Evolutionary conservation across 2,329 filamentous ascomycete genomes (phyloP), one percentile per base, ranked within the genome.

Genomic region (Colletotrichum sp.): DNA sequence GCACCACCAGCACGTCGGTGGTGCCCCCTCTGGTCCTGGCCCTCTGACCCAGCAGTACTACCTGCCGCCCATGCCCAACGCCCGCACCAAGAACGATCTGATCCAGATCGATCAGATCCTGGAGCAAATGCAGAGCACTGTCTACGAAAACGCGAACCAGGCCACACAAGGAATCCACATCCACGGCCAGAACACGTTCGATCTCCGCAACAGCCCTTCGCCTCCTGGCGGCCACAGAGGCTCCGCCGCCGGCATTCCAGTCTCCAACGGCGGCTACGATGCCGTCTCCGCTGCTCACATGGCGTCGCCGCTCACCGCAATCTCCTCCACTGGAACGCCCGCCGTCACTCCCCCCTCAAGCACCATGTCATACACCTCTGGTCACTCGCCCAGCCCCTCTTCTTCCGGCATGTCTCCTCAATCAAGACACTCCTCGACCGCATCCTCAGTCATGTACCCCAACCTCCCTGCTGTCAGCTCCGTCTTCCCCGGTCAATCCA

Each of bases 61-160:
- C 77, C 90, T 98, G 75, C 95, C 97, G 70, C 93, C 96, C 12
- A 95, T 98, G 88, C 93, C 93, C 64, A 98, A 96, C 81, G 90
- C 98, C 72, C 93, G 96, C 82, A 98, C 96, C 65, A 98, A 99
- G 90, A 96, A 93, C 84, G 97, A 99, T 83, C 89, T 99, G 59
- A 89, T 98, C 83, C 96, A 98, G 84, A 96, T 99, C 81, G 97
- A 99, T 84, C 94, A 96, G 82, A 95, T 99, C 84, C 91, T 99
- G 71, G 96, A 98, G 86, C 95, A 98, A 86, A 96, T 99, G 90
- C 96, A 98, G 86, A 93, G 94, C 78, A 98, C 96, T 62, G 95
- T 99, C 65, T 99, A 99, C 83, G 97, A 99, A 87, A 98, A 94
- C 84, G 93, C 96, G 71, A 95, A 93, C 80, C 93, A 96, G 67